These are phyloP conservation scores for Ceratocystis albifundus DNA, from an alignment of 2,329 filamentous ascomycete species.

Conservation along the genomic window DNA sequence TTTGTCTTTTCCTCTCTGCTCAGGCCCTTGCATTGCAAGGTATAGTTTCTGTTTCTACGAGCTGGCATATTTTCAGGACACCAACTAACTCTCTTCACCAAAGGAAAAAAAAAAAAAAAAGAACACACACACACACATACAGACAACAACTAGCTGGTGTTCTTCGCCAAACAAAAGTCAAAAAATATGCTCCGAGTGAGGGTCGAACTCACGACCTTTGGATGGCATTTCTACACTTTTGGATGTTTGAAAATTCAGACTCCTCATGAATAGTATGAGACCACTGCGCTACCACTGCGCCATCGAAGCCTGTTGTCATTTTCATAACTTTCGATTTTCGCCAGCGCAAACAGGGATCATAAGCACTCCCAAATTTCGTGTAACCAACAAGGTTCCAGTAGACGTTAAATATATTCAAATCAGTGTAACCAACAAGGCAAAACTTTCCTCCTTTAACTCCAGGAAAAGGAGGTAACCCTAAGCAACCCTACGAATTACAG, in stretches of 20 bases:
- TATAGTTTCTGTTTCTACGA: too few relatives aligned
- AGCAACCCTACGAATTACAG: too few relatives aligned
- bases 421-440: too few relatives aligned
- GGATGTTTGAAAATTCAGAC: conserved; percentile 14
- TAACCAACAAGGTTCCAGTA: too few relatives aligned
- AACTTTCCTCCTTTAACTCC: too few relatives aligned
- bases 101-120: background rate
- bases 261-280: conserved; percentile 22
- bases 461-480: too few relatives aligned
- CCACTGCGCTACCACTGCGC: conserved; percentile 23
- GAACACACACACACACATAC: too few relatives aligned
- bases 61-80: background rate
- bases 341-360: background rate
- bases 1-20: background rate
- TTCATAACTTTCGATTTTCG: background rate
- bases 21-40: too few relatives aligned
- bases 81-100: too few relatives aligned
- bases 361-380: background rate
- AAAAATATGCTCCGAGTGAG: conserved; percentile 24
- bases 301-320: conserved; percentile 21
- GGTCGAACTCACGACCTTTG: conserved; percentile 25
- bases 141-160: background rate
- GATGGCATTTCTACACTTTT: conserved; percentile 21
- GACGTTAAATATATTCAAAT: too few relatives aligned
- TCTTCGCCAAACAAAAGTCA: background rate